Conservation (phyloP, 2,329 filamentous ascomycete genomes). For the Eurotiales sp. region DNA sequence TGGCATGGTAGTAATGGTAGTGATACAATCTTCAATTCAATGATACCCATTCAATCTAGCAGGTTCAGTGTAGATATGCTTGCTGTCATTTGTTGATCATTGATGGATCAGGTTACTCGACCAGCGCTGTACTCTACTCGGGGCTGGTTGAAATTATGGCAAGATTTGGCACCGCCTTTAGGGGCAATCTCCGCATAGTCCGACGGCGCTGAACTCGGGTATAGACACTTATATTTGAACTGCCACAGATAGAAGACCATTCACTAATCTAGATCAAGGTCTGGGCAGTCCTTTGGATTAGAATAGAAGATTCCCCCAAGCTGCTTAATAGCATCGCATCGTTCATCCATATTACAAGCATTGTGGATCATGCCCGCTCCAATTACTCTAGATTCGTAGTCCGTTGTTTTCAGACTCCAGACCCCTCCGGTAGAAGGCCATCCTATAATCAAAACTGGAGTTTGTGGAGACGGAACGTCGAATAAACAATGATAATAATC, state of each 20-base stretch:
- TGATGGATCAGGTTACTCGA: no score
- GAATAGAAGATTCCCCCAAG: not conserved
- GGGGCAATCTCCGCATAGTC: no score
- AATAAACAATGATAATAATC: not conserved
- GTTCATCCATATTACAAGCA: not conserved
- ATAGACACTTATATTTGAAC: no score
- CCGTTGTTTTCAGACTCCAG: not conserved
- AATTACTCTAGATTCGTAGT: not conserved
- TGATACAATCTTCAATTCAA: not conserved
- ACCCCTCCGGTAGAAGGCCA: not conserved
- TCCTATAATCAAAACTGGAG: not conserved
- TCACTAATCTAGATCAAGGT: no score
- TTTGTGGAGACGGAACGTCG: not conserved
- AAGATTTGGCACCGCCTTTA: no score
- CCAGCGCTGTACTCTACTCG: no score
- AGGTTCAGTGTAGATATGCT: no score
- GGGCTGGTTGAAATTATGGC: no score
- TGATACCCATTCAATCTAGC: constrained; percentile 8
- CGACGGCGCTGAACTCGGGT: no score
- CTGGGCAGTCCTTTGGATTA: not conserved
- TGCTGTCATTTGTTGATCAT: no score
- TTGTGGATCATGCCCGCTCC: not conserved
- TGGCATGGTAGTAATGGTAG: not conserved
- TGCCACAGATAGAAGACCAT: no score
- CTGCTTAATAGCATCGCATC: not conserved